A percentile compares a stretch with the other conserved stretches of the same genome.
Evolutionary conservation across 1,284 basidiomycete genomes (phyloP).

Genomic region (Malassezia slooffiae): DNA sequence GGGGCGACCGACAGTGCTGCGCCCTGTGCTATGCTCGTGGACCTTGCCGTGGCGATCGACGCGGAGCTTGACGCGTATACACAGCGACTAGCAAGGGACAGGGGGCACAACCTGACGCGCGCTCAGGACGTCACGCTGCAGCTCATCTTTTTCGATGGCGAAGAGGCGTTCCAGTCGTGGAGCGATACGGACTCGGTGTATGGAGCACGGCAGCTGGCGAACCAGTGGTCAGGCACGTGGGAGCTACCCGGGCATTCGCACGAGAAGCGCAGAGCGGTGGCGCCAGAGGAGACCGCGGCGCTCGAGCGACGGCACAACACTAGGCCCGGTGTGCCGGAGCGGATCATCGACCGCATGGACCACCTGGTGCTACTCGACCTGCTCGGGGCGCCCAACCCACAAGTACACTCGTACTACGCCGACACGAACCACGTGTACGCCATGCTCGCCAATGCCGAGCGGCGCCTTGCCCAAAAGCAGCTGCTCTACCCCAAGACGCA

Average conservation of each 20-base stretch:
- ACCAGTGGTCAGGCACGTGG: constrained; percentile 3
- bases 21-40: constrained; percentile 65
- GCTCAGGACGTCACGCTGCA: constrained; percentile 67
- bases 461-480: constrained; percentile 13
- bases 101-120: constrained; percentile 4
- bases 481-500: constrained; percentile 21
- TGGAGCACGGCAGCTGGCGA: constrained; percentile 51
- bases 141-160: constrained; percentile 94
- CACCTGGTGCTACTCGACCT: constrained; percentile 41
- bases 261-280: neutral
- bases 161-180: constrained; percentile 90
- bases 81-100: neutral
- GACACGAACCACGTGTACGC: constrained; percentile 32
- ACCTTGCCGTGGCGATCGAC: constrained; percentile 35
- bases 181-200: constrained; percentile 82
- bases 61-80: constrained; percentile 25
- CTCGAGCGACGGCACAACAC: constrained; percentile 4
- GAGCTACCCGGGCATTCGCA: neutral
- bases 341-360: constrained; percentile 37
- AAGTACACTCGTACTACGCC: constrained; percentile 29
- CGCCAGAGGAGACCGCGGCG: neutral
- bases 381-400: constrained; percentile 28
- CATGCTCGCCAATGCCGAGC: constrained; percentile 23
- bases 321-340: constrained; percentile 12
- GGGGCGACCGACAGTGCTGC: constrained; percentile 96